Evolutionary conservation across 1,284 basidiomycete species (phyloP).

Genomic region (Rhodotorula glutinis): DNA sequence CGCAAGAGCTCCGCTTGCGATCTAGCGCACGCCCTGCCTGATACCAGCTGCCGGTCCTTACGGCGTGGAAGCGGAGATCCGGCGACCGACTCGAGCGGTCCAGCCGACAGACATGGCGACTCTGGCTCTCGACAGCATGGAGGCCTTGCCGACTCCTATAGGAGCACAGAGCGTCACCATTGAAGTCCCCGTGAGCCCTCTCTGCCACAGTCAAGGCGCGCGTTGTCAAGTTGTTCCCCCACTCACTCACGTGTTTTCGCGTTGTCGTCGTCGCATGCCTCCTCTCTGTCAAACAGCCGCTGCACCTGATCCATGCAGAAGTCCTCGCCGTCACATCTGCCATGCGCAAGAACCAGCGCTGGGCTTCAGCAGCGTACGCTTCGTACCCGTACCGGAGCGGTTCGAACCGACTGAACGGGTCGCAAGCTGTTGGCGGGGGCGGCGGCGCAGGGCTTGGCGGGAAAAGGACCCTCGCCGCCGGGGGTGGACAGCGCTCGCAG

Average conservation of each 20-base stretch:
- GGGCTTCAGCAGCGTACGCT: constrained; percentile 66
- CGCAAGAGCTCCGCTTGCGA: too few relatives aligned
- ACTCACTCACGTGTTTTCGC: neutral
- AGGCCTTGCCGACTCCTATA: too few relatives aligned
- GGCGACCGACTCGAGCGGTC: too few relatives aligned
- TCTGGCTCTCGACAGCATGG: too few relatives aligned
- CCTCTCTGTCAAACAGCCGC: constrained; percentile 46
- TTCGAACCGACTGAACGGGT: constrained; percentile 48
- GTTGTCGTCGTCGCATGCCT: neutral
- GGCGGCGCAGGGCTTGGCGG: neutral
- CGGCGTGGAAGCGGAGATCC: too few relatives aligned
- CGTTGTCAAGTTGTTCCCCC: neutral
- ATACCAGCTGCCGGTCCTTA: too few relatives aligned
- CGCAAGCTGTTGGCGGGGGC: constrained; percentile 11
- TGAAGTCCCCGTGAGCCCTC: constrained; percentile 18
- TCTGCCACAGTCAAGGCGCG: neutral
- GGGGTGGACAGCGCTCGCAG: neutral
- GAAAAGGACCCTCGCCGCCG: neutral
- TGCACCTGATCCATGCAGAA: constrained; percentile 80
- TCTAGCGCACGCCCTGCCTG: too few relatives aligned
- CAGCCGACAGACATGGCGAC: too few relatives aligned
- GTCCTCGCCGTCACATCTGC: constrained; percentile 86
- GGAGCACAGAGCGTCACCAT: constrained; percentile 2
- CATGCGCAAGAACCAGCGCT: constrained; percentile 96
- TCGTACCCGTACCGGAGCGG: constrained; percentile 39